Conservation (phyloP, 768 basidiomycete genomes). For the Suillus subluteus region DNA sequence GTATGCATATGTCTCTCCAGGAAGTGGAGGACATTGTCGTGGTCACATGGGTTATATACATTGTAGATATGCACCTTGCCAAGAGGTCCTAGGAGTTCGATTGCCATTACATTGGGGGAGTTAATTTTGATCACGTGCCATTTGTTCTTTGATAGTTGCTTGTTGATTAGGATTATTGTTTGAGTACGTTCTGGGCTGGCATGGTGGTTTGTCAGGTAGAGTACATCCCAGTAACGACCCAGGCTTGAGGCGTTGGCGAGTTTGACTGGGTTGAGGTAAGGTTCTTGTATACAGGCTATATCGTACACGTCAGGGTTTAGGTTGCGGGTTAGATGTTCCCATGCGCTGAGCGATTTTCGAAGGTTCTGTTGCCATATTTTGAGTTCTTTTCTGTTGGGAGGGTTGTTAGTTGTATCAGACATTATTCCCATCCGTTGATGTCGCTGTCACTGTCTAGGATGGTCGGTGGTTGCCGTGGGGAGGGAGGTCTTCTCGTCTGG, state of each 20-base stretch:
- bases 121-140: not conserved
- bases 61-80: not conserved
- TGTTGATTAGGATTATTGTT: not conserved
- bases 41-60: not conserved
- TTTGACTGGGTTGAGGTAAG: constrained; percentile 28
- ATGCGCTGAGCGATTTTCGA: constrained; percentile 26
- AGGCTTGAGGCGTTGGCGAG: constrained; percentile 18
- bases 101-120: not conserved
- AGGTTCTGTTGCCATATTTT: constrained; percentile 33
- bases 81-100: accelerated
- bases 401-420: not conserved
- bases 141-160: not conserved
- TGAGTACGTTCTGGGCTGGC: not conserved
- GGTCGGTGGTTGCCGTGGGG: too few species aligned
- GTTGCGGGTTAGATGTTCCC: constrained; percentile 14
- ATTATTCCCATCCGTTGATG: constrained; percentile 9
- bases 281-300: constrained; percentile 38
- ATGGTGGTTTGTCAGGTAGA: constrained; percentile 21
- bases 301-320: too few species aligned
- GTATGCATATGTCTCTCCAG: not conserved
- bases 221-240: constrained; percentile 17
- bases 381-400: constrained; percentile 5
- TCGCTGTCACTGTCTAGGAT: not conserved
- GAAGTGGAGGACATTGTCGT: not conserved
- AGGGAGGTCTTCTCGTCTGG: too few species aligned